Percentiles rank a stretch among this genome's conserved stretches.
Conservation (phyloP, 1,139 yeast species). For the Hansenula anomala region DNA sequence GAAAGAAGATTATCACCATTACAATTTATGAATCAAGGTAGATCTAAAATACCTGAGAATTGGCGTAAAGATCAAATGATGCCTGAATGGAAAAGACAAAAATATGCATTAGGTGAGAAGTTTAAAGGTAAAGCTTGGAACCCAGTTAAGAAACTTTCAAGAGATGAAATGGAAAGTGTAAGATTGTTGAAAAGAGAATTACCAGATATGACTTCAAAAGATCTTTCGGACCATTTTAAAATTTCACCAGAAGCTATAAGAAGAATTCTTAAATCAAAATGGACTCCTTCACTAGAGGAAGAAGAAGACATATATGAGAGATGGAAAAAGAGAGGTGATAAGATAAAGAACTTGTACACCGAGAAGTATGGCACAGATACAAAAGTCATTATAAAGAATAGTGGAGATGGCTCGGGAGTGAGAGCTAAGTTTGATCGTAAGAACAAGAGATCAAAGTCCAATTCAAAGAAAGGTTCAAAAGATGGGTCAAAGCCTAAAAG, state of each 20-base stretch:
- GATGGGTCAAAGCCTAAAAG: too few species aligned
- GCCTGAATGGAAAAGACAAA: constrained; percentile 67
- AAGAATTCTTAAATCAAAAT: constrained; percentile 69
- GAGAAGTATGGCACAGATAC: not conserved
- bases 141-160: constrained; percentile 62
- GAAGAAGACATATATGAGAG: constrained; percentile 42
- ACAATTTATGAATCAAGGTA: constrained; percentile 18
- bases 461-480: too few species aligned
- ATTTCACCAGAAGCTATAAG: constrained; percentile 83
- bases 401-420: not conserved
- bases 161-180: constrained; percentile 68
- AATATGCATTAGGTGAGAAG: constrained; percentile 54
- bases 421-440: too few species aligned
- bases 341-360: constrained; percentile 20
- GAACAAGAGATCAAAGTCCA: too few species aligned
- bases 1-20: constrained; percentile 15
- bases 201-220: constrained; percentile 58
- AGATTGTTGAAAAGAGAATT: constrained; percentile 46
- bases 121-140: constrained; percentile 54
- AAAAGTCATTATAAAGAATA: not conserved
- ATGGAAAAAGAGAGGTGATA: constrained; percentile 43
- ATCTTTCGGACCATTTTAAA: constrained; percentile 59
- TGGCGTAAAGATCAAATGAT: constrained; percentile 24
- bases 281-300: constrained; percentile 62
- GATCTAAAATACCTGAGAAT: constrained; percentile 11